Evolutionary conservation across 2,329 filamentous ascomycete species (phyloP), one percentile per base, ranked within the genome.

Genomic region (Colletotrichum sp.): DNA sequence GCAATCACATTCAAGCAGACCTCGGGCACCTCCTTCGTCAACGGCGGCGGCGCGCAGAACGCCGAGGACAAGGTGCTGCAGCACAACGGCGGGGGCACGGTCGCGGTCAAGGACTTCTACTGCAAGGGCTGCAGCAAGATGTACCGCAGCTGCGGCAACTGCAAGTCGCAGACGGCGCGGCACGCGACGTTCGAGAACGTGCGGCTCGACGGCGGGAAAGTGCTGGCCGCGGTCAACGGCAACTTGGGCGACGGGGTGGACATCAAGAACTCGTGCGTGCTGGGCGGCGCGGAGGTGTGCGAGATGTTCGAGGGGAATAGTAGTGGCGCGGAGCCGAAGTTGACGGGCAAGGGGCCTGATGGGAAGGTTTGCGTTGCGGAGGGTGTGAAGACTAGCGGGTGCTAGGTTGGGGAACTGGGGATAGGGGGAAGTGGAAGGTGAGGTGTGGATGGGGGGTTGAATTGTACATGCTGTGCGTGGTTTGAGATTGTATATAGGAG

Each of bases 131-230:
- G 86, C 55, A 87, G 87, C 56, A 89, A 88, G 76, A 80, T 89
- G 24, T 88, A 87, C 79, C 84, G 87, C 70, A 83, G 82, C 26
- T 89, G 87, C 79, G 87, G 87, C 65, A 88, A 89, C 83, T 90
- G 87, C 83, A 82, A 80, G n/a, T 0, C 58, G 83, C 76, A 52
- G 81, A 83, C 75, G 81, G 75, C 81, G 62, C 85, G 87, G 73
- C 82, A 83, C 74, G 84, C 87, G 69, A 84, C 86, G 62, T 84
- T 90, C 73, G 82, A 85, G 76, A 86, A 86, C 77, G 82, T 89
- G 78, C 84, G 81, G 58, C 84, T 84, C 74, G 81, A 82, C 69
- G 83, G 83, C 74, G 86, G 86, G 74, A 79, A 82, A 55, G 81
- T 83, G 26, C 80, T 87, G 21, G 83, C 82, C 32, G 86, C 84